A percentile compares a stretch with the other conserved stretches of the same genome.
Conservation (phyloP, 129 eudicot species). For the Pseudognaphalium luteoalbum region DNA sequence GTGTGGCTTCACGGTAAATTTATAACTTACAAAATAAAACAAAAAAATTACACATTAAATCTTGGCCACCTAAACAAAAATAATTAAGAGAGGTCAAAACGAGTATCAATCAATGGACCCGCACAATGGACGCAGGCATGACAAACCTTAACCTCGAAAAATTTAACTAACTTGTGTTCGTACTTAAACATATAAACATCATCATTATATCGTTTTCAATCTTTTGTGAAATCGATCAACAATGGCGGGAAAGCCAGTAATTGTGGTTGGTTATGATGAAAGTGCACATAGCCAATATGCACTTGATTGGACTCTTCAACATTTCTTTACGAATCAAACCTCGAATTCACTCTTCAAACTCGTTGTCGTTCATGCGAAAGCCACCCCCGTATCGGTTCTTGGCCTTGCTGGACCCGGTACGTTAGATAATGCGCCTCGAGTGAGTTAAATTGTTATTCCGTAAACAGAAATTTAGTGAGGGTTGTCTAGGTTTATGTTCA, state of each 20-base stretch:
- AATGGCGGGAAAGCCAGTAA: slow-evolving; percentile 12
- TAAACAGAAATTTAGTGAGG: neutral
- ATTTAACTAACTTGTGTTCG: neutral
- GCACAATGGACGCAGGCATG: neutral
- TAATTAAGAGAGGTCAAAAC: neutral
- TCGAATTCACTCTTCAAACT: slow-evolving; percentile 12
- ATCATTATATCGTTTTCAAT: neutral
- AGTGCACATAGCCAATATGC: slow-evolving; percentile 9
- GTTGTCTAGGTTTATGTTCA: neutral
- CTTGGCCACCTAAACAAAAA: neutral
- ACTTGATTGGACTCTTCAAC: slow-evolving; percentile 14
- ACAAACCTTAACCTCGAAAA: neutral
- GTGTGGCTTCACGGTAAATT: too few relatives aligned
- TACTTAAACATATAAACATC: neutral
- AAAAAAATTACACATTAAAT: too few relatives aligned
- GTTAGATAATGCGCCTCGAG: too few relatives aligned
- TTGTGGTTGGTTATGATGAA: slow-evolving; percentile 17
- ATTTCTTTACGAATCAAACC: slow-evolving; percentile 14
- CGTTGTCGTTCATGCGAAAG: slow-evolving; percentile 13
- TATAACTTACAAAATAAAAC: too few relatives aligned
- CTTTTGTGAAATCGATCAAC: neutral
- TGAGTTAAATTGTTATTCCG: neutral
- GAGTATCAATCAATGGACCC: neutral
- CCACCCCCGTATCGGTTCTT: neutral
- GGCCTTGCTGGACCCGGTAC: slow-evolving; percentile 15